phyloP scores from a whole-genome alignment of 208 protist species.

The Acanthamoeba royreba region DNA sequence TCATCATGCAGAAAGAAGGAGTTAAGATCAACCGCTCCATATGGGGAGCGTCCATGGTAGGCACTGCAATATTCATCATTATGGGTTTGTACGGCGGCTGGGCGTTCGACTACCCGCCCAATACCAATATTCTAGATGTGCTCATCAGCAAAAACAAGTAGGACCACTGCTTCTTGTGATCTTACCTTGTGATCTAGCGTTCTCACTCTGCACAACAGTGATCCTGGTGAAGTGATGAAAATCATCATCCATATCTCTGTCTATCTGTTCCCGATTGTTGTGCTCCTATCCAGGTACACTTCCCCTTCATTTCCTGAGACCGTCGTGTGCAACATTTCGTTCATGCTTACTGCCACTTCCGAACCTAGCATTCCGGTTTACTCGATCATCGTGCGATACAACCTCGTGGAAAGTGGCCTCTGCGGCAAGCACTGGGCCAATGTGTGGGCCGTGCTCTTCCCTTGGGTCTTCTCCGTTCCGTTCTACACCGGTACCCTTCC shows the following conservation, averaged over 20 bases:
- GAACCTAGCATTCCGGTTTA: not conserved
- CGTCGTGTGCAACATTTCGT: not conserved
- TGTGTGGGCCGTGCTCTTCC: not conserved
- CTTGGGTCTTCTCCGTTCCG: not conserved
- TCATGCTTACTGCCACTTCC: not conserved
- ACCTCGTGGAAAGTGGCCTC: not conserved
- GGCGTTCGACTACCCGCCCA: not conserved
- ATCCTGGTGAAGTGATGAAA: not conserved
- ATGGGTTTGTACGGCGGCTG: not conserved
- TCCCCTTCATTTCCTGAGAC: not conserved
- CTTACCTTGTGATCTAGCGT: not conserved
- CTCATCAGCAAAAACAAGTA: not conserved
- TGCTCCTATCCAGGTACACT: not conserved
- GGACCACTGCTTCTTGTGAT: not conserved
- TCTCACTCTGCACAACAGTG: not conserved
- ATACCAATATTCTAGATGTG: not conserved
- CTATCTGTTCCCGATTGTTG: not conserved
- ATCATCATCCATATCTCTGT: not conserved
- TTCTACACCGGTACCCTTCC: not conserved
- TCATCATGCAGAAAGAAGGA: not conserved
- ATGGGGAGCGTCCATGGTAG: not conserved
- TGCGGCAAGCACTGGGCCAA: not conserved
- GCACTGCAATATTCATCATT: not conserved
- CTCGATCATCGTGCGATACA: conserved; percentile 15
- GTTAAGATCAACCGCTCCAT: not conserved